These are phyloP conservation scores for Phallus indusiatus DNA, from an alignment of 768 basidiomycete genomes.

Conservation along the genomic window DNA sequence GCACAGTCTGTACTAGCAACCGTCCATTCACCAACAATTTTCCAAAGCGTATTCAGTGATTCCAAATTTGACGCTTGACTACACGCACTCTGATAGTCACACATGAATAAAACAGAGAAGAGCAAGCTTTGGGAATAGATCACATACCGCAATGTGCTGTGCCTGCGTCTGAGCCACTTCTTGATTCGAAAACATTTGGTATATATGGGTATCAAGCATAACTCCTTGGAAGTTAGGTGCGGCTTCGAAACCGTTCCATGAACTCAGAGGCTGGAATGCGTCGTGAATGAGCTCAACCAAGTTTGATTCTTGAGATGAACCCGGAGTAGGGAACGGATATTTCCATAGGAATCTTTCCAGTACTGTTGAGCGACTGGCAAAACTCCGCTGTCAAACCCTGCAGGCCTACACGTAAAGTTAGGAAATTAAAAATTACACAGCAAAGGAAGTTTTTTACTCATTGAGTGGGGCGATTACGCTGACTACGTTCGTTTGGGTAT, in stretches of 20 bases:
- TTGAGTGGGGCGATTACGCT: constrained; percentile 68
- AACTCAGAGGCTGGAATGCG: constrained; percentile 67
- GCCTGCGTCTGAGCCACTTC: constrained; percentile 4
- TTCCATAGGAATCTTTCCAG: constrained; percentile 70
- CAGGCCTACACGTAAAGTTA: constrained; percentile 40
- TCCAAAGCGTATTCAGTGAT: constrained; percentile 54
- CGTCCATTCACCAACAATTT: constrained; percentile 84
- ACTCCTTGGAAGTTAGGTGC: constrained; percentile 49
- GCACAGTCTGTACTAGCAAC: constrained; percentile 71
- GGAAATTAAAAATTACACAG: not conserved
- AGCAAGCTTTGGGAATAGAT: not conserved
- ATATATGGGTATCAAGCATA: constrained; percentile 72
- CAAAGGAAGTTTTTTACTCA: constrained; percentile 38
- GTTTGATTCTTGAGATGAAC: constrained; percentile 38
- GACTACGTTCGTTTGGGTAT: constrained; percentile 42
- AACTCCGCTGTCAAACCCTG: constrained; percentile 47
- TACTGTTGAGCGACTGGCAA: constrained; percentile 47
- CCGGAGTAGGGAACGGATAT: constrained; percentile 50
- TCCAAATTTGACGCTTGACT: constrained; percentile 33
- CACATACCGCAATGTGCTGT: constrained; percentile 8
- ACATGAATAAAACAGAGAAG: constrained; percentile 4
- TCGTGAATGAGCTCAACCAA: constrained; percentile 64
- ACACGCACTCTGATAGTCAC: constrained; percentile 37
- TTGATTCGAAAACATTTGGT: constrained; percentile 57
- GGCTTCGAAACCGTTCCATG: constrained; percentile 57